Evolutionary conservation across 2,329 filamentous ascomycete genomes (phyloP), one percentile per base, ranked within the genome.

Genomic region (Botrytis aclada): DNA sequence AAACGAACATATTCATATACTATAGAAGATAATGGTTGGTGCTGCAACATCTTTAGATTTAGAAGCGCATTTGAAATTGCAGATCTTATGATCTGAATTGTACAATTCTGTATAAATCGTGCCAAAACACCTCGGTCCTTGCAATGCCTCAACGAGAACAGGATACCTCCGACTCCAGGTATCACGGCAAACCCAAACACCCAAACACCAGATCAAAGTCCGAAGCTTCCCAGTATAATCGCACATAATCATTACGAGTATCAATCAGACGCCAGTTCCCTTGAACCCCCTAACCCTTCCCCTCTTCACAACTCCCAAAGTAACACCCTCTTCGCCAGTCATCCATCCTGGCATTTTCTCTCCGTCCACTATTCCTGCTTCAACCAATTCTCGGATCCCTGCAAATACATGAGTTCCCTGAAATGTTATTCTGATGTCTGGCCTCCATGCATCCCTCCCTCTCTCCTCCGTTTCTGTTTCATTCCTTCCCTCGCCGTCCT

Each of bases 301-400:
- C 73, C 88, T 82, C 75, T 86, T 87, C 6, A 97, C 89, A 41
- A 89, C 86, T 0, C 93, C 92, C 54, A 90, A 86, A 70, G 92
- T 96, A 8, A 96, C 89, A 0, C 90, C 92, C 62, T 94, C 92
- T 79, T 97, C 94, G 2, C 94, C 94, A 1, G 93, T 96, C 90
- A 97, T 91, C 93, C 94, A 97, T 0, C 92, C 92, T 0, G 94
- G 94, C 92, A 97, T 95, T 71, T 85, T 88, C 78, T 90, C 87
- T 1, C 93, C 91, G 79, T 97, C 89, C 39, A 97, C 84, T 69
- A 93, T 86, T 0, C 93, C 93, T 25, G 88, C 83, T 81, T 97
- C 93, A 0, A 95, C 92, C 45, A 97, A 85, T 78, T 92, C 89
- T 65, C 93, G 87, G 37, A 97, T 86, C 0, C 94, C 94, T 0